A percentile compares a stretch with the other conserved stretches of the same genome.
Conservation (phyloP, 805 yeast genomes). For the Crinitomyces ghanaensis region DNA sequence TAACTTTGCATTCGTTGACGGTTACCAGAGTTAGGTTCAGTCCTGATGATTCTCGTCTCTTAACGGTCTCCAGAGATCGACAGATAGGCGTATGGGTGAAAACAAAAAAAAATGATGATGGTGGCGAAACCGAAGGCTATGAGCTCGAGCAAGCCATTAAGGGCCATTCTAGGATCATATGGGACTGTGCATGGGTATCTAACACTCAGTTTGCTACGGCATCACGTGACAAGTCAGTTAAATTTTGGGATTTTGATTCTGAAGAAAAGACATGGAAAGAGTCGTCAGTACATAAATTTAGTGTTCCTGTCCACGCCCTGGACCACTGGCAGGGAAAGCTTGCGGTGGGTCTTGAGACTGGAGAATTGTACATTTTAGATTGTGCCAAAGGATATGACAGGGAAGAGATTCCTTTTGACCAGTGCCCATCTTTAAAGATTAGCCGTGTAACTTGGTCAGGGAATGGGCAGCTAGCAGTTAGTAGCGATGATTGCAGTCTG, state of each 20-base stretch:
- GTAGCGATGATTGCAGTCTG: constrained; percentile 56
- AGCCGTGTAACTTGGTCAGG: constrained; percentile 50
- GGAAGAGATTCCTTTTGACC: constrained; percentile 22
- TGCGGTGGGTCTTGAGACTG: constrained; percentile 64
- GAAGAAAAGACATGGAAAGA: constrained; percentile 24
- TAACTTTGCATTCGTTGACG: constrained; percentile 70
- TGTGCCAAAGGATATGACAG: constrained; percentile 21
- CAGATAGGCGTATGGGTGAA: constrained; percentile 66
- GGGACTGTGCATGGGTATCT: constrained; percentile 92
- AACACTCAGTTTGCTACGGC: constrained; percentile 56
- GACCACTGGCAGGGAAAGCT: constrained; percentile 33
- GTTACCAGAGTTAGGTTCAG: constrained; percentile 76
- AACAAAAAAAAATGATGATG: constrained; percentile 7
- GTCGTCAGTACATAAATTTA: constrained; percentile 34
- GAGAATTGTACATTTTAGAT: constrained; percentile 39
- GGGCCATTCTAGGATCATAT: constrained; percentile 84
- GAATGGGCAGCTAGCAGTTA: constrained; percentile 38
- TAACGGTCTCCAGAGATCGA: constrained; percentile 85
- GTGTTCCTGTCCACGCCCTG: constrained; percentile 56
- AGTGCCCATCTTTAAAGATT: constrained; percentile 51
- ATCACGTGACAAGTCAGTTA: constrained; percentile 73
- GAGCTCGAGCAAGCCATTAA: constrained; percentile 40
- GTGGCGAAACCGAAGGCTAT: constrained; percentile 26
- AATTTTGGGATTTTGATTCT: constrained; percentile 48
- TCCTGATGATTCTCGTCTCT: constrained; percentile 47